Base-by-base conservation (phyloP, 352 stramenopile species). In the Phytophthora capsici region DNA sequence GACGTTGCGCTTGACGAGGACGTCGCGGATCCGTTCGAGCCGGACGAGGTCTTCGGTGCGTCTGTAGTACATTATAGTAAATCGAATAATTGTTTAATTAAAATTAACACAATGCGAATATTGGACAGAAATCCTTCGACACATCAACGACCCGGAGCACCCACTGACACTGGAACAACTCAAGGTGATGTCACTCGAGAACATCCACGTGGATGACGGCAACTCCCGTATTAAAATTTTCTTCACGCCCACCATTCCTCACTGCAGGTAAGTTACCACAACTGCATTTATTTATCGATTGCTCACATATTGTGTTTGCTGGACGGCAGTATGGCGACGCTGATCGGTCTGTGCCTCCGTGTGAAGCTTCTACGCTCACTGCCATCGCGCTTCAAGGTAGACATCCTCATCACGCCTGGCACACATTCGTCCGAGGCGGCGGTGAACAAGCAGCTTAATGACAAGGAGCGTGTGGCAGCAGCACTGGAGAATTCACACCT, bases 361-460 rank as follows among this genome's bases (percentile, higher is more conserved):
- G 96, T 99, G n/a, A 99, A 99, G 80, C 78, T 99, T 30, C 64
- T 98, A 55, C 88, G 96, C 22, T 98, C 95, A 41, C 77, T 99
- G 53, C 92, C 94, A 5, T 61, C 85, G 64, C 83, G 93, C 48
- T 98, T 98, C 78, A 98, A 98, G 68, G 87, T 98, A 22, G 78
- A 90, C 54, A 97, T 99, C 16, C 73, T 88, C 44, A 98, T 99
- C 53, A 96, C 96, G 48, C 90, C 91, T 16, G 97, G 96, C 53
- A 97, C 94, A 52, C 97, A 99, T 82, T 87, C 89, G 20, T 98
- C 90, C 53, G 96, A 99, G 82, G 87, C 94, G 20, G 93, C 93
- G 25, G 91, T 99, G 50, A 98, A 98, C 88, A 99, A 98, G 70
- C 97, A 99, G 76, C 84, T 99, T 22, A 96, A 97, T 57, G 96